Percentiles rank a stretch among this genome's conserved stretches.
Conservation (phyloP, 2,329 filamentous ascomycete species). For the Trichoderma atrobrunneum region DNA sequence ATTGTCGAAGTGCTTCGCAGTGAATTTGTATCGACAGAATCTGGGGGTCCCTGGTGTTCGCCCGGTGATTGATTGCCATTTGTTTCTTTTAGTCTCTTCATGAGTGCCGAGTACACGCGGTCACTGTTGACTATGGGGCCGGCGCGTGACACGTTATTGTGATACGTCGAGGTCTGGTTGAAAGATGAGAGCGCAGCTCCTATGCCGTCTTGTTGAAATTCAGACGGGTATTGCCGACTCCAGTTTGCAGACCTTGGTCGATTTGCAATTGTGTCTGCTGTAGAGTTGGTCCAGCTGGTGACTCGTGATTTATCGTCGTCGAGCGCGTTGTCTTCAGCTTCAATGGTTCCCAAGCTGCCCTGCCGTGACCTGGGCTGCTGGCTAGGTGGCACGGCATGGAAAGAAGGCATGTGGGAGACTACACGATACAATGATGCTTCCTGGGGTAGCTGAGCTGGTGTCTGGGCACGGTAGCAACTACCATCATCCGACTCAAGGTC, state of each 20-base stretch:
- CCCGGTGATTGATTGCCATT: conserved; percentile 24
- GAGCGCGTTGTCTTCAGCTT: conserved; percentile 37
- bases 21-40: background rate
- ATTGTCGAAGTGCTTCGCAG: background rate
- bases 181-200: conserved; percentile 33
- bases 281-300: conserved; percentile 70
- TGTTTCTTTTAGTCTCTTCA: conserved; percentile 50
- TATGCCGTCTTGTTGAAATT: conserved; percentile 59
- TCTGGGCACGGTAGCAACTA: conserved; percentile 34
- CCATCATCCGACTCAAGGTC: conserved; percentile 29
- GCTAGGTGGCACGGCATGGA: conserved; percentile 47
- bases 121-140: conserved; percentile 50
- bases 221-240: conserved; percentile 58
- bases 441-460: conserved; percentile 29
- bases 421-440: conserved; percentile 48
- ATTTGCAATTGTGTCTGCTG: conserved; percentile 52
- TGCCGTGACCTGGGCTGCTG: conserved; percentile 51
- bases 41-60: too few species aligned
- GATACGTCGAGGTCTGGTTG: background rate
- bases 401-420: conserved; percentile 47
- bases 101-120: conserved; percentile 62
- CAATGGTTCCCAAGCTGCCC: conserved; percentile 53
- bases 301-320: conserved; percentile 60
- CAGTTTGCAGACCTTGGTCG: conserved; percentile 40
- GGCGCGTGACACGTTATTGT: background rate